Evolutionary conservation across 2,329 filamentous ascomycete species (phyloP).

Genomic region (Chaetomium sp.): DNA sequence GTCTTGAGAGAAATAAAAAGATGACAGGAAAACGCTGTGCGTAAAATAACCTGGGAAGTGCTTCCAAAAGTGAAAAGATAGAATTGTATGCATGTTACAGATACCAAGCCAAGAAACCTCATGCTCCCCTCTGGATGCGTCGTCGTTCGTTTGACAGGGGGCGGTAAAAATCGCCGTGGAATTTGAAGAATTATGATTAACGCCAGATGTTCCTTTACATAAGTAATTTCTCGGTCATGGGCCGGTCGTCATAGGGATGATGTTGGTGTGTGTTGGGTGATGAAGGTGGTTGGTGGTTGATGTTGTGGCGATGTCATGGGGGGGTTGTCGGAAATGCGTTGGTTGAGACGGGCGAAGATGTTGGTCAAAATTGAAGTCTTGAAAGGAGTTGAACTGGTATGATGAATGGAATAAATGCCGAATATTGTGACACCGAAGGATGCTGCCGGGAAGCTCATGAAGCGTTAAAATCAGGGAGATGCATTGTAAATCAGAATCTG

Average conservation of each 20-base stretch:
- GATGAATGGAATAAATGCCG: slow-evolving; percentile 6
- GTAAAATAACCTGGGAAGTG: slow-evolving; percentile 8
- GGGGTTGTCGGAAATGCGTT: not conserved
- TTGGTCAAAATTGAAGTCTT: not conserved
- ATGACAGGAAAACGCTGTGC: not conserved
- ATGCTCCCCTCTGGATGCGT: not conserved
- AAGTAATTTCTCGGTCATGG: slow-evolving; percentile 23
- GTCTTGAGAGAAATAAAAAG: not conserved
- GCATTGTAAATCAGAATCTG: slow-evolving; percentile 2
- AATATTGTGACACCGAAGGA: not conserved
- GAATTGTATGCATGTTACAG: slow-evolving; percentile 14
- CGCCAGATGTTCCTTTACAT: slow-evolving; percentile 23
- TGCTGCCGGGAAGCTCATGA: slow-evolving; percentile 9
- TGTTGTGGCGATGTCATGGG: not conserved
- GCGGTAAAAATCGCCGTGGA: not conserved
- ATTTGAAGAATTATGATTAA: slow-evolving; percentile 19
- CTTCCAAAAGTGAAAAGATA: not conserved
- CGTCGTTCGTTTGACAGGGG: not conserved
- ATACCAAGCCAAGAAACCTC: slow-evolving; percentile 1
- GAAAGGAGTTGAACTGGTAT: not conserved
- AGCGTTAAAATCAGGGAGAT: not conserved
- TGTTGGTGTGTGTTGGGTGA: slow-evolving; percentile 2
- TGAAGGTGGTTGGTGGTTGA: not conserved
- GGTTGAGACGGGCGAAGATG: not conserved
- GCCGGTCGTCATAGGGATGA: slow-evolving; percentile 22